phyloP scores from a whole-genome alignment of 202 grass and related monocot genomes.

The Hordeum pubiflorum region DNA sequence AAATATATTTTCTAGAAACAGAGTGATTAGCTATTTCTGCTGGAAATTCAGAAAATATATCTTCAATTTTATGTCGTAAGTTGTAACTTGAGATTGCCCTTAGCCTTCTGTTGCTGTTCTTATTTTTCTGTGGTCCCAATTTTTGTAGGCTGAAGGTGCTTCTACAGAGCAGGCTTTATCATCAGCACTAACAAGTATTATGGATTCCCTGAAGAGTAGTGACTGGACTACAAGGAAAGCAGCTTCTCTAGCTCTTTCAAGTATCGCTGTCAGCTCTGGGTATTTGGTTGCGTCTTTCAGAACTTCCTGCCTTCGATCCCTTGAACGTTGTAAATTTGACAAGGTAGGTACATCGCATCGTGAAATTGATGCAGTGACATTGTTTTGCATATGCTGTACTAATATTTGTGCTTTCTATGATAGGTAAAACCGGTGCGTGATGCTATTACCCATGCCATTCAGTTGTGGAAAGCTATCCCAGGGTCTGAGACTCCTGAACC shows the following conservation, averaged over 20 bases:
- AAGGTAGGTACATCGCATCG: constrained; percentile 44
- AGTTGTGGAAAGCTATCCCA: constrained; percentile 73
- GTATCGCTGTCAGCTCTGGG: constrained; percentile 66
- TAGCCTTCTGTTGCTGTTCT: constrained; percentile 2
- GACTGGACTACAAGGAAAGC: constrained; percentile 91
- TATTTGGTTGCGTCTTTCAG: constrained; percentile 57
- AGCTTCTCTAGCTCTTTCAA: constrained; percentile 67
- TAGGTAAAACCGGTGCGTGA: constrained; percentile 96
- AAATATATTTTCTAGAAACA: not conserved
- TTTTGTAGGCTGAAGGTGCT: constrained; percentile 82
- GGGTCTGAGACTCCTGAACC: constrained; percentile 61
- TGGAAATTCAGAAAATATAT: not conserved
- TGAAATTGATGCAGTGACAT: not conserved
- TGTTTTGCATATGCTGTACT: not conserved
- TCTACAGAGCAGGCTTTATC: constrained; percentile 58
- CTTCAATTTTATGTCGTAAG: not conserved
- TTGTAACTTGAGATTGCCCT: not conserved
- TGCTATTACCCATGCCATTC: constrained; percentile 58
- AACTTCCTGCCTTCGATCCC: constrained; percentile 63
- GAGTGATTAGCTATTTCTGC: not conserved
- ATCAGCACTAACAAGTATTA: constrained; percentile 65
- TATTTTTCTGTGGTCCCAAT: not conserved
- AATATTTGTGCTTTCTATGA: constrained; percentile 10
- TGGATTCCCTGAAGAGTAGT: constrained; percentile 71
- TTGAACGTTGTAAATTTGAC: constrained; percentile 87